Evolutionary conservation across 257 asterid species (phyloP), one percentile per base, ranked within the genome.

Genomic region (Thymus mandschuricus): DNA sequence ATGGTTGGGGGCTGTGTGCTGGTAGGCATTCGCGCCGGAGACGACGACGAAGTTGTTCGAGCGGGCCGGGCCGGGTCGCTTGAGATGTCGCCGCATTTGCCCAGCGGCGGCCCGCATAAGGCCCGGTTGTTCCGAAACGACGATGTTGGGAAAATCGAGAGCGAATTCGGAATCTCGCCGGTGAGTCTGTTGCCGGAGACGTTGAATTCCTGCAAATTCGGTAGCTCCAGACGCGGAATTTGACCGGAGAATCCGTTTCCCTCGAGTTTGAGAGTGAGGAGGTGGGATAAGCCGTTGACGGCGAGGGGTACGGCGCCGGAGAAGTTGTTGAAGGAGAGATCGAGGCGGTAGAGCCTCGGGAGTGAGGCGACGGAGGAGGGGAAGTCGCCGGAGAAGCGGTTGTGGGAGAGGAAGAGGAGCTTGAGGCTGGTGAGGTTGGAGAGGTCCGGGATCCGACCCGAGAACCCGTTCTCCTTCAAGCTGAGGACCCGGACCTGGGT

Each of bases 21-120:
- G 45, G 45, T 78, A 21, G 94, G 95, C 57, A 82, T 43, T 35
- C 84, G 73, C 11, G 83, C 76, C 1, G 96, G 95, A 60, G 92
- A 76, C 2, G 89, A 84, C 29, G 92, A 76, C 2, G 89, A 84
- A 21, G 76, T 59, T 13, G 92, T 87, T 13, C 91, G 86, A 3
- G 81, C 88, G 54, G 93, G 87, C 1, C 81, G 76, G 9, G 85
- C 66, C 72, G 88, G 85, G 72, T 73, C 87, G 28, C 72, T 62
- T 12, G 78, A 21, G n/a, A 57, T 69, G 59, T 6, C 43, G 1
- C 69, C 57, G 31, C 98, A 91, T 43, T 77, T 73, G 15, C 57
- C 68, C 86, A 94, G 56, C 10, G 98, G 97, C 60, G 76, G 33
- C 68, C 98, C 97, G 33, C 97, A 91, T 0, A 91, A 73, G 31